Conservation (phyloP, 208 protist species). For the Blastocrithidia nonstop region DNA sequence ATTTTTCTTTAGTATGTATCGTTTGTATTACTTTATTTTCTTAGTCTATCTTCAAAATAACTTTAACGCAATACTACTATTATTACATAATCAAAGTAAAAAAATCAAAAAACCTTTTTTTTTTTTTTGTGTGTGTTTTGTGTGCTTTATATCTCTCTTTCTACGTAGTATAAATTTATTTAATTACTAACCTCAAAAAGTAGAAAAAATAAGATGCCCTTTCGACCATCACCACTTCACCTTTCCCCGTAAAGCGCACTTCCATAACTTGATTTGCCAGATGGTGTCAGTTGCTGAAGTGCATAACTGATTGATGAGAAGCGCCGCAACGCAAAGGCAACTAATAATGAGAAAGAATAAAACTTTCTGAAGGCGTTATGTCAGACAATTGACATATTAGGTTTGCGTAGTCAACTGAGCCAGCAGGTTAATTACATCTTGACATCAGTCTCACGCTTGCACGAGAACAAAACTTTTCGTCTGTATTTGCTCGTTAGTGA, state of each 20-base stretch:
- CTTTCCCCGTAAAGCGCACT: conserved; percentile 3
- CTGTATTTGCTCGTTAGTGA: conserved; percentile 48
- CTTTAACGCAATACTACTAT: no score
- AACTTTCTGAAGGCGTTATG: conserved; percentile 20
- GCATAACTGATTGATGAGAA: conserved; percentile 16
- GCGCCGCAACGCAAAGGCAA: conserved; percentile 4
- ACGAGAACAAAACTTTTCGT: conserved; percentile 27
- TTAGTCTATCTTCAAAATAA: no score
- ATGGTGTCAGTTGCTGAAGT: conserved; percentile 50
- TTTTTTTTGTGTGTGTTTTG: no score
- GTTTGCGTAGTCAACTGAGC: conserved; percentile 28
- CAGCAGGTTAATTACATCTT: conserved; percentile 43
- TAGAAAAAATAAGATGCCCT: conserved; percentile 2
- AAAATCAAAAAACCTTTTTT: not conserved
- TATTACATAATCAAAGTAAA: no score
- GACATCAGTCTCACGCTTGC: conserved; percentile 39
- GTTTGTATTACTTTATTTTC: no score
- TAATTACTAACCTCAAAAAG: not conserved
- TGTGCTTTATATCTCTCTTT: conserved; percentile 1
- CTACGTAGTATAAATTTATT: conserved; percentile 1
- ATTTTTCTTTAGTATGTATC: no score
- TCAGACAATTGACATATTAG: conserved; percentile 65
- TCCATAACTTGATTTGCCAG: conserved; percentile 19
- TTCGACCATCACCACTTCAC: no score
- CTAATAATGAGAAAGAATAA: conserved; percentile 2